Percentiles rank a stretch among this genome's conserved stretches.
Conservation (phyloP, 1,284 basidiomycete genomes). For the Trichosporon asahii region DNA sequence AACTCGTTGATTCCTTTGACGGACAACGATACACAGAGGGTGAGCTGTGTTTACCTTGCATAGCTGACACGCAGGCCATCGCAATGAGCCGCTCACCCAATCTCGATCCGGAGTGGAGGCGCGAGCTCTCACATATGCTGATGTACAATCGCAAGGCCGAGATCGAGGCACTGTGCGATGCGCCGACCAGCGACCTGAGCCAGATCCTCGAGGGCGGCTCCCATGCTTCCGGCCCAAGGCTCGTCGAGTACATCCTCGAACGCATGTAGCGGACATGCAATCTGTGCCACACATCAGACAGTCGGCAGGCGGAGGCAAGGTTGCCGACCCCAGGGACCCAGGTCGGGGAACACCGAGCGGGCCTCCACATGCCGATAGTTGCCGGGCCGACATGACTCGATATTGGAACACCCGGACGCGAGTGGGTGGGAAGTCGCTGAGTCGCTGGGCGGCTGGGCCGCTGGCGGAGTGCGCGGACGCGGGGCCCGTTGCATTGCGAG, state of each 20-base stretch:
- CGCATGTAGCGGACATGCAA: not conserved
- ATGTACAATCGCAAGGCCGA: constrained; percentile 78
- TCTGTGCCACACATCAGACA: not conserved
- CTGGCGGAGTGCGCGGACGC: too few relatives aligned
- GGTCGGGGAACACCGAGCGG: not conserved
- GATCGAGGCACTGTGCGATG: constrained; percentile 65
- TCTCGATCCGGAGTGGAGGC: constrained; percentile 34
- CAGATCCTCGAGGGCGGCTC: not conserved
- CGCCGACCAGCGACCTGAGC: not conserved
- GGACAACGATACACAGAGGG: not conserved
- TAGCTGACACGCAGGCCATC: constrained; percentile 14
- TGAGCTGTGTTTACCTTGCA: not conserved
- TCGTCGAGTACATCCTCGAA: constrained; percentile 27
- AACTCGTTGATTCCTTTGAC: not conserved
- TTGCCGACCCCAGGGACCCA: not conserved
- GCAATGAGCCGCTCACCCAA: constrained; percentile 9
- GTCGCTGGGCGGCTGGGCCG: too few relatives aligned
- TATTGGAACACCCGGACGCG: not conserved
- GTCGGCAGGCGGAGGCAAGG: too few relatives aligned
- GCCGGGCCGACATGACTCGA: not conserved
- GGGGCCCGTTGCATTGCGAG: too few relatives aligned
- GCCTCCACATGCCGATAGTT: not conserved
- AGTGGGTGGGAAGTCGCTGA: not conserved
- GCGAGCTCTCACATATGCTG: constrained; percentile 73
- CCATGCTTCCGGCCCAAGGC: not conserved